Conservation (phyloP, 345 rosid genomes). For the Acer campestre region DNA sequence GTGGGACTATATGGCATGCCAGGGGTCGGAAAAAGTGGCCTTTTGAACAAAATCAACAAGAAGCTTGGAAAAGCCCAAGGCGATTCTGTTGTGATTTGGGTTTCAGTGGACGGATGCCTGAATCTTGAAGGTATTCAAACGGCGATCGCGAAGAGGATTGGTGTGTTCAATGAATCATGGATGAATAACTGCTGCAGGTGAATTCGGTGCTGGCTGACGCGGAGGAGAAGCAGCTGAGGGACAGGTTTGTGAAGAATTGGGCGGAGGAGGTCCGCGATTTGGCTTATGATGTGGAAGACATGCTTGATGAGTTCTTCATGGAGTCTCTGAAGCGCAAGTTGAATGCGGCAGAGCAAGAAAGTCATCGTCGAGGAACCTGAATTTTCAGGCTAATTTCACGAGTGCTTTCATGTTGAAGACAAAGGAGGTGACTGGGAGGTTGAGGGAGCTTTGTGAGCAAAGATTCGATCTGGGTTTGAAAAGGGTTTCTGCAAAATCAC, state of each 20-base stretch:
- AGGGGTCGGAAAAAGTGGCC: too few relatives aligned
- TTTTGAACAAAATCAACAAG: too few relatives aligned
- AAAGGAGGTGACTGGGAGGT: not conserved
- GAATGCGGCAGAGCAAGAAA: not conserved
- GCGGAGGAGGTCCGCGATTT: not conserved
- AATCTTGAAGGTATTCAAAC: too few relatives aligned
- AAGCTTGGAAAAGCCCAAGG: too few relatives aligned
- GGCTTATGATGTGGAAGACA: constrained; percentile 15
- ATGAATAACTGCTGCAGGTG: not conserved
- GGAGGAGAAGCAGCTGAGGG: not conserved
- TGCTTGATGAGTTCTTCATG: not conserved
- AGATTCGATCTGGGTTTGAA: not conserved
- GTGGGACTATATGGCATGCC: too few relatives aligned
- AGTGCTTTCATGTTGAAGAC: not conserved
- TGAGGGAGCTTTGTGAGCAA: not conserved
- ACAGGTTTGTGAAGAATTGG: not conserved
- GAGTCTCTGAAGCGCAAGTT: not conserved
- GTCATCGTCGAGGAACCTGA: too few relatives aligned
- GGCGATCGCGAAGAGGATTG: too few relatives aligned
- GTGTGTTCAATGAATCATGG: too few relatives aligned
- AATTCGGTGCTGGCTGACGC: not conserved
- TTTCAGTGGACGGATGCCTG: too few relatives aligned
- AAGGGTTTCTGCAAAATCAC: too few relatives aligned
- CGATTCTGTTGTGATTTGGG: too few relatives aligned
- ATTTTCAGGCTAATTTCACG: too few relatives aligned